Evolutionary conservation across 1,284 basidiomycete genomes (phyloP), one percentile per base, ranked within the genome.

Genomic region (Sphaerobolus stellatus): DNA sequence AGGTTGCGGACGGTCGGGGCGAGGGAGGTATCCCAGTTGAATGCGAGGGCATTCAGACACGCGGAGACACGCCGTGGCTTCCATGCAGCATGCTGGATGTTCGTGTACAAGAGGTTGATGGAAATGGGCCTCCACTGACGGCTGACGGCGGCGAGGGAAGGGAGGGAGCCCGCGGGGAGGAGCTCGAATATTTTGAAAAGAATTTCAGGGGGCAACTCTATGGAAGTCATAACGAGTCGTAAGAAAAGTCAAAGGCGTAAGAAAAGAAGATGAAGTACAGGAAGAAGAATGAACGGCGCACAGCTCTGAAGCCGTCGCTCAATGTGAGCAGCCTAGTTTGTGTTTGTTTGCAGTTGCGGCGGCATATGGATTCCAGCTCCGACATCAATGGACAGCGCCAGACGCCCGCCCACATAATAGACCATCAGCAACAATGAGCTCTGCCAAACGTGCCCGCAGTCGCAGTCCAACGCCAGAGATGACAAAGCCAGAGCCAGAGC

Each of bases 1-100:
- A 54, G 52, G 33, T 49, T 45, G 20, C 36, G 44, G 14, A 54
- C 52, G 24, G 38, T 30, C 5, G 20, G 24, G 5, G 52, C 34
- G 20, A 54, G 24, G 13, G 34, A 18, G 41, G 41, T 22, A 18
- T 43, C 41, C 22, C 41, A 27, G 9, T 43, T 11, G 13, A 43
- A 43, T 24, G 41, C 11, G 41, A 43, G 41, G 4, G 41, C 28
- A 24, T 43, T 27, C 41, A 43, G 28, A 27, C 41, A 43, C 28
- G 13, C 13, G 28, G 41, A 14, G 13, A 43, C 41, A 4, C 41
- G 41, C 13, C 41, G 41, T 14, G 28, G 20, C 28, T 43, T 43
- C 41, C 41, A 43, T 20, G 22, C 18, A 13, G 22, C 9, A 43
- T 43, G 41, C 13, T 13, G 28, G 28, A 43, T 43, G 3, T 3